Base-by-base conservation (phyloP, 352 stramenopile species). In the Pythium chondricola region DNA sequence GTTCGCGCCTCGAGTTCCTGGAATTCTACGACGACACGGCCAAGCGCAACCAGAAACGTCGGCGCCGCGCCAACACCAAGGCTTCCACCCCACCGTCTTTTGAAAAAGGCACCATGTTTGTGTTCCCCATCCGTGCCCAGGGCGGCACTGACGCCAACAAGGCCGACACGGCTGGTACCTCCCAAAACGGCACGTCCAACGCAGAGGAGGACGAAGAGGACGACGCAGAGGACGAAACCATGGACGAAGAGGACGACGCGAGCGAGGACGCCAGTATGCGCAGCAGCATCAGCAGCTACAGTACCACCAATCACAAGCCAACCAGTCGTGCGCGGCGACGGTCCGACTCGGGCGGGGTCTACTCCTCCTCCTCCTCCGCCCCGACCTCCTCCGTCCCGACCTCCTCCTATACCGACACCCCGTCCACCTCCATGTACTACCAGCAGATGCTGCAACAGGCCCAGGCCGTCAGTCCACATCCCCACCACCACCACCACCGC, bases 11-110 rank as follows among this genome's bases (percentile, higher is more conserved):
- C 43, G 77, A 93, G 55, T 93, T 93, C 57, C 71, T 93, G 29
- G 73, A 86, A 49, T 86, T 80, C 53, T 91, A 88, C 52, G 79
- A 93, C 50, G 71, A 83, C 37, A 88, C 72, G 27, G 70, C 74
- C 8, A 76, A 83, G 58, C 65, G 71, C 39, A 85, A 84, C 49
- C 57, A 74, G 27, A 86, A 89, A 52, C 69, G 74, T 0, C 71
- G 73, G 2, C 72, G 74, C 17, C 43, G 56, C 63, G 27, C 63
- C 69, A 48, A 53, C 57, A 26, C 65, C 57, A 20, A 63, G 18
- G 40, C 35, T 4, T 18, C 31, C 5, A 2, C 46, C 2, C n/a
- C 30, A 27, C 21, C 42, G 21, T 21, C 43, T 10, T 10, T 36
- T 3, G 20, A 14, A 10, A 37, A 8, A n/a, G 30, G 42, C 24